Conservation (phyloP, 1,284 basidiomycete species). For the Wolfiporia cocos region DNA sequence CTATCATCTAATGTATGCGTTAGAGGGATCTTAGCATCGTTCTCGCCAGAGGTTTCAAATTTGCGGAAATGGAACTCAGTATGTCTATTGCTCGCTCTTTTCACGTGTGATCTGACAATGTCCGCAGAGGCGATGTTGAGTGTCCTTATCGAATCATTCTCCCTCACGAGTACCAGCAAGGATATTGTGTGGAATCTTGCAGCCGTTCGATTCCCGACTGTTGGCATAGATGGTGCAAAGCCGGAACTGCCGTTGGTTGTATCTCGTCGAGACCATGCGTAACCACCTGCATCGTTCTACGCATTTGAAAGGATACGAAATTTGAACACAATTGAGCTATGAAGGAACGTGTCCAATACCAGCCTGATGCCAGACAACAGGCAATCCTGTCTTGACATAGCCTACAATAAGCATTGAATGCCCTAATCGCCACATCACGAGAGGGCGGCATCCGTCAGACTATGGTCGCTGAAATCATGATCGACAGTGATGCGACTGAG, state of each 20-base stretch:
- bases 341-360: no score
- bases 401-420: no score
- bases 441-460: no score
- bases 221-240: slow-evolving; percentile 12
- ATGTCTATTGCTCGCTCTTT: background rate
- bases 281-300: no score
- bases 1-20: background rate
- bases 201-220: slow-evolving; percentile 16
- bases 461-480: no score
- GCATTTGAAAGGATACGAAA: no score
- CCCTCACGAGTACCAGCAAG: slow-evolving; percentile 13
- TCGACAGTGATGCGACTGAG: no score
- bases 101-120: background rate
- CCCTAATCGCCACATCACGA: no score
- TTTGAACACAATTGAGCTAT: no score
- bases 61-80: background rate
- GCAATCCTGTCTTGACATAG: no score
- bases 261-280: no score
- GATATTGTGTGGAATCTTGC: slow-evolving; percentile 16
- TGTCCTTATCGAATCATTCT: slow-evolving; percentile 3
- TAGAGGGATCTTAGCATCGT: background rate
- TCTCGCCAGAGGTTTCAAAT: background rate
- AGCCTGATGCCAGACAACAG: no score
- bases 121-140: background rate
- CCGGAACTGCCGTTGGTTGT: slow-evolving; percentile 10